Evolutionary conservation across 306 rosid species (phyloP), one percentile per base, ranked within the genome.

Genomic region (Acmispon strigosus): DNA sequence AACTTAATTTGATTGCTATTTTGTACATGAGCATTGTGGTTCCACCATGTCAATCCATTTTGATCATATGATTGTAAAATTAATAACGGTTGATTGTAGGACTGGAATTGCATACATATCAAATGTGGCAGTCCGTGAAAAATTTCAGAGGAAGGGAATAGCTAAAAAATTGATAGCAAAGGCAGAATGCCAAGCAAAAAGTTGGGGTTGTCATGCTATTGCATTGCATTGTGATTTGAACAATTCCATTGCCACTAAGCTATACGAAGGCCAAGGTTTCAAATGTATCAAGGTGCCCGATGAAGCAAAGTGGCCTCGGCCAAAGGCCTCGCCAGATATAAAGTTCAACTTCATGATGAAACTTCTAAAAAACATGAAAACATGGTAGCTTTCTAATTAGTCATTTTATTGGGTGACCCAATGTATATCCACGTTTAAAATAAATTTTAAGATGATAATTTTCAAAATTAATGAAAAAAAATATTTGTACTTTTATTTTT

Each of bases 271-370:
- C 48, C 90, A 81, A 73, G 98, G 98, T 57, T 89, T 79, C 83
- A 92, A 78, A 74, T 69, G 78, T 62, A 73, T 92, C 64, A 86
- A 81, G 80, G 92, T 87, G 52, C 96, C 96, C 5, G 87, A 84
- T 79, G 94, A 89, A 81, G 96, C 97, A 65, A 86, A 84, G 55
- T 92, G 96, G 97, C 97, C 96, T 12, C 83, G 76, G 62, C 97
- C 97, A 24, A 92, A 61, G 85, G 84, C 94, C 47, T 80, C 83
- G 4, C 92, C 94, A 3, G 85, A 87, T 63, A 64, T 86, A 19
- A 81, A 27, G 76, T 87, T 89, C 86, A 75, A 49, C 80, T 87
- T 92, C 94, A 92, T 92, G 97, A 89, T 92, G 96, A 92, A 92
- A 88, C 88, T 89, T 84, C 76, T 92, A 27, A 81, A 80, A 76